Evolutionary conservation across 257 asterid species (phyloP), one percentile per base, ranked within the genome.

Genomic region (Solanum ossicruentum): DNA sequence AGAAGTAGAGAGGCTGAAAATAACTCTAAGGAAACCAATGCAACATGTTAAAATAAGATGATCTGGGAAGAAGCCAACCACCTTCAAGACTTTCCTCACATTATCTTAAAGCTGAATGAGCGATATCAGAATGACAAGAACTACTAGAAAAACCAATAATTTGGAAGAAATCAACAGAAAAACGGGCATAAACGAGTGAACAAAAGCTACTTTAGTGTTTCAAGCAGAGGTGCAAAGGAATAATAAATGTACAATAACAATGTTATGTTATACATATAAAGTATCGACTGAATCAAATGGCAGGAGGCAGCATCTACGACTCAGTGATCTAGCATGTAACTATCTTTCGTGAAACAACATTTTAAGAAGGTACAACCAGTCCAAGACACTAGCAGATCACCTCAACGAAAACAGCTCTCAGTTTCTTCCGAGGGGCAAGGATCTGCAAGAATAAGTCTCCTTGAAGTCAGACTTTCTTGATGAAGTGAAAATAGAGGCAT

Each of bases 351-450:
- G 52, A 52, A 78, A 78, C 66, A 26, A 84, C 43, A 26, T 54
- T 15, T 18, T 26, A 47, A 41, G 65, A 20, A 84, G 72, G 60
- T 6, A 13, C 43, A 32, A 86, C 18, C 41, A 86, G 66, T 51
- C 69, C 86, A 83, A 89, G 81, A 39, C 39, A 81, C 84, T 45
- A 88, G 39, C 57, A 89, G 78, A 57, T 26, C 87, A 88, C 84
- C 87, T 84, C 73, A 26, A 18, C 13, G 10, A 60, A 63, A 83
- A 63, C 84, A 86, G 75, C 83, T 70, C 81, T 94, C 91, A 97
- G 86, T 97, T 95, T 77, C 99, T 89, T 80, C 99, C 99, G 39
- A 95, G 96, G 5, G 99, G 98, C 93, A 97, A 79, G 18, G 99
- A 95, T 80, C 98, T 91, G 89, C 98, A 97, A 65, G 90, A 71